Evolutionary conservation across 768 basidiomycete species (phyloP), one percentile per base, ranked within the genome.

Genomic region (Dioszegia aurantiaca): DNA sequence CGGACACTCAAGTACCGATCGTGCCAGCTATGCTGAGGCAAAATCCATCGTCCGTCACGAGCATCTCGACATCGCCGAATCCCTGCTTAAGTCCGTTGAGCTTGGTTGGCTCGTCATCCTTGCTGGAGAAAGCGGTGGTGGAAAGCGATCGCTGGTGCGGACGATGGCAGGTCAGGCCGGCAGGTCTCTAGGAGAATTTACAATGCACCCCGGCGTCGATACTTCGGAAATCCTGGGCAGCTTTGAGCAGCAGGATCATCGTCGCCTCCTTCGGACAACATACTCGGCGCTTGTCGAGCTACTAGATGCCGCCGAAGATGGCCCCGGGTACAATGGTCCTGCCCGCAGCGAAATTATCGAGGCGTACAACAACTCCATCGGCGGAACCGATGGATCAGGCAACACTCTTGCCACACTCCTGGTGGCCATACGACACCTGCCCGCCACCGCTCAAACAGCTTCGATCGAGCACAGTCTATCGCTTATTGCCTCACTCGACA

Each of bases 181-280:
- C 24, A 82, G 83, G 49, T 43, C 74, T 23, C 81, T 97, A 1
- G 80, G 80, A 21, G 89, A 90, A 73, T 82, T 95, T 45, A 80
- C 84, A 17, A 80, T 97, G 70, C 93, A 88, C 73, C 86, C 83
- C 58, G 86, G 89, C 6, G 91, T 89, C 2, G 95, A 99, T 73
- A 89, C 92, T 1, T 86, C 86, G 75, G 95, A 99, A 76, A 86
- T 99, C 31, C 79, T 99, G 42, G 95, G 95, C 31, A 87, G 89
- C 73, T 98, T 97, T 70, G 95, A 99, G 77, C 94, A 98, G 77
- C 84, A 87, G 26, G 88, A 91, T 72, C 54, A 64, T 39, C 36
- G 30, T 2, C 39, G 52, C 2, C 48, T 63, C 1, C 23, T 62
- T 24, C 30, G 49, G 6, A 42, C 54, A 2, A 16, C 41, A n/a